Percentiles rank a stretch among this genome's conserved stretches.
Evolutionary conservation across 2,329 filamentous ascomycete species (phyloP).

Genomic region (Monosporascus sp.): DNA sequence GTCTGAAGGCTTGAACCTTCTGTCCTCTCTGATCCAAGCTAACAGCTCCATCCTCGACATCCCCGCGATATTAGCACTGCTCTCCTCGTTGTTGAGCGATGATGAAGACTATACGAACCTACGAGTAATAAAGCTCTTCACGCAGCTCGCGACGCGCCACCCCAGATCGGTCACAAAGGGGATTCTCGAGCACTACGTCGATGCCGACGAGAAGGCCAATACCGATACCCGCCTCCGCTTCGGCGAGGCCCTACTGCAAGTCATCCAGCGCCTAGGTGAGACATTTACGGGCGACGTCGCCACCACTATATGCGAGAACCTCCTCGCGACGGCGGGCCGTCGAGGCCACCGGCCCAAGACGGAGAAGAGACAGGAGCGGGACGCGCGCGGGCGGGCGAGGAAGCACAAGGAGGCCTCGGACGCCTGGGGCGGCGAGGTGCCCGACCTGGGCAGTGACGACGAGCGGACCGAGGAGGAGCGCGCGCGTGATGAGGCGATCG

Average conservation of each 20-base stretch:
- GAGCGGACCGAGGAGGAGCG: slow-evolving; percentile 37
- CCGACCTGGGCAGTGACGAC: slow-evolving; percentile 26
- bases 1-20: slow-evolving; percentile 57
- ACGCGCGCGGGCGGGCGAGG: slow-evolving; percentile 42
- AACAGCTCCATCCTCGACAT: slow-evolving; percentile 59
- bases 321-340: slow-evolving; percentile 60
- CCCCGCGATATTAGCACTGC: slow-evolving; percentile 56
- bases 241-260: slow-evolving; percentile 61
- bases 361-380: slow-evolving; percentile 47
- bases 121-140: slow-evolving; percentile 60
- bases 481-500: slow-evolving; percentile 44
- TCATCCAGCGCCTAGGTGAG: slow-evolving; percentile 55
- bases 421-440: slow-evolving; percentile 50
- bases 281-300: slow-evolving; percentile 52
- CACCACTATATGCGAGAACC: slow-evolving; percentile 46
- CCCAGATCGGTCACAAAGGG: slow-evolving; percentile 58
- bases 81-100: slow-evolving; percentile 60
- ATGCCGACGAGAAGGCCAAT: slow-evolving; percentile 50
- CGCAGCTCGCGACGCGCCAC: slow-evolving; percentile 55
- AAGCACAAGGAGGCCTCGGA: slow-evolving; percentile 47
- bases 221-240: slow-evolving; percentile 63
- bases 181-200: slow-evolving; percentile 62
- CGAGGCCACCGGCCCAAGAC: slow-evolving; percentile 57
- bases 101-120: slow-evolving; percentile 68
- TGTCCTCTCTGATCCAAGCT: slow-evolving; percentile 51